Percentiles rank a stretch among this genome's conserved stretches.
These are phyloP conservation scores for Neurospora sp. DNA, from an alignment of 495 filamentous ascomycete genomes.

Conservation along the genomic window DNA sequence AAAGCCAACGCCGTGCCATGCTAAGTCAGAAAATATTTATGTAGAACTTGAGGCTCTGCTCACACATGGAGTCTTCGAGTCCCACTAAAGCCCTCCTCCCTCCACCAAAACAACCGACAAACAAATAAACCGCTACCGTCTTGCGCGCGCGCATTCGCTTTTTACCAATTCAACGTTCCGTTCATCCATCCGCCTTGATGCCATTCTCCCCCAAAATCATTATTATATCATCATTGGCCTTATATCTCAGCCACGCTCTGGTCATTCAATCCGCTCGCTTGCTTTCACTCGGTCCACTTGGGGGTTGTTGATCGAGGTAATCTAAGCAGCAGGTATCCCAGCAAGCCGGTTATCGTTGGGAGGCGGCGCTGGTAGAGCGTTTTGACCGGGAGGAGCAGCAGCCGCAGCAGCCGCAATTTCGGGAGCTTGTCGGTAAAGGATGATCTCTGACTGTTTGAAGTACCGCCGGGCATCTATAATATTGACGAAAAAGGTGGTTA, in stretches of 20 bases:
- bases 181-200: not conserved
- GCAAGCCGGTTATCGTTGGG: not conserved
- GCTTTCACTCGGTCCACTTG: not conserved
- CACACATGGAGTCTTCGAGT: not conserved
- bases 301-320: not conserved
- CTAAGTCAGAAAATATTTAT: not conserved
- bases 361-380: conserved; percentile 15
- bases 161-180: not conserved
- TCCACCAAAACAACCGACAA: not conserved
- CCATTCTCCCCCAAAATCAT: not conserved
- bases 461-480: conserved; percentile 80
- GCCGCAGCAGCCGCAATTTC: conserved; percentile 35
- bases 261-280: not conserved
- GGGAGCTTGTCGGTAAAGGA: conserved; percentile 89
- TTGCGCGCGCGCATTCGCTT: not conserved
- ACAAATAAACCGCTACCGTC: not conserved
- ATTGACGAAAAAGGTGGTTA: not conserved
- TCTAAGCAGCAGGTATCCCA: not conserved
- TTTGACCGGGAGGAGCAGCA: conserved; percentile 3
- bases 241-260: not conserved
- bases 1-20: not conserved
- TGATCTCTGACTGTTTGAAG: conserved; percentile 99
- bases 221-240: not conserved
- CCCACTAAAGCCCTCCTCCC: not conserved
- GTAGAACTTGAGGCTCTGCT: not conserved